Percentiles rank a stretch among this genome's conserved stretches.
Conservation (phyloP, 1,284 basidiomycete species). For the Ustilago nuda region DNA sequence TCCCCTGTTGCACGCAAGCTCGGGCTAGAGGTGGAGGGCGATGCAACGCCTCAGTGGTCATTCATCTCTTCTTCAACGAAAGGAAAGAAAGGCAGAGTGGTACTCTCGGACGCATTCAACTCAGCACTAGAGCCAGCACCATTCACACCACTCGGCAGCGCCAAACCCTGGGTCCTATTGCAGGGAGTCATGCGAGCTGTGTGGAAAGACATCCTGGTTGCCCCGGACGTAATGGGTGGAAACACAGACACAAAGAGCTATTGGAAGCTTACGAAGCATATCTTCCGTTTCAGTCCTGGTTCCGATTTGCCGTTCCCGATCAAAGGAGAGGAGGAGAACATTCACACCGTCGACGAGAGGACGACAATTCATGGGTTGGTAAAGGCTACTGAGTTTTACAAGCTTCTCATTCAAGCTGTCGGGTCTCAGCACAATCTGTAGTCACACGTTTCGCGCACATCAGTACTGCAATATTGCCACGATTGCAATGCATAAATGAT, state of each 20-base stretch:
- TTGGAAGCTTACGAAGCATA: slow-evolving; percentile 73
- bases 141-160: slow-evolving; percentile 71
- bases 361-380: slow-evolving; percentile 69
- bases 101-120: slow-evolving; percentile 69
- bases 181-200: slow-evolving; percentile 73
- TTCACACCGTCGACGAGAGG: slow-evolving; percentile 78
- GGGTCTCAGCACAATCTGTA: slow-evolving; percentile 17
- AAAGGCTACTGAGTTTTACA: slow-evolving; percentile 71
- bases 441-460: background rate
- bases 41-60: slow-evolving; percentile 18
- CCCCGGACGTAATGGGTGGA: slow-evolving; percentile 74
- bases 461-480: background rate
- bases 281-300: slow-evolving; percentile 73
- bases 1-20: slow-evolving; percentile 71
- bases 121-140: slow-evolving; percentile 75
- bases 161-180: slow-evolving; percentile 72
- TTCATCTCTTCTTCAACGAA: slow-evolving; percentile 10
- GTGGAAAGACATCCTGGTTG: slow-evolving; percentile 70
- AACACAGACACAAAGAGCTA: slow-evolving; percentile 74
- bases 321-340: slow-evolving; percentile 63
- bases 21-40: slow-evolving; percentile 73
- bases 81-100: slow-evolving; percentile 15
- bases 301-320: slow-evolving; percentile 43
- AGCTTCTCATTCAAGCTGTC: slow-evolving; percentile 72
- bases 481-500: background rate